These are phyloP conservation scores for Aphanomyces invadans DNA, from an alignment of 352 stramenopile genomes.

Conservation along the genomic window DNA sequence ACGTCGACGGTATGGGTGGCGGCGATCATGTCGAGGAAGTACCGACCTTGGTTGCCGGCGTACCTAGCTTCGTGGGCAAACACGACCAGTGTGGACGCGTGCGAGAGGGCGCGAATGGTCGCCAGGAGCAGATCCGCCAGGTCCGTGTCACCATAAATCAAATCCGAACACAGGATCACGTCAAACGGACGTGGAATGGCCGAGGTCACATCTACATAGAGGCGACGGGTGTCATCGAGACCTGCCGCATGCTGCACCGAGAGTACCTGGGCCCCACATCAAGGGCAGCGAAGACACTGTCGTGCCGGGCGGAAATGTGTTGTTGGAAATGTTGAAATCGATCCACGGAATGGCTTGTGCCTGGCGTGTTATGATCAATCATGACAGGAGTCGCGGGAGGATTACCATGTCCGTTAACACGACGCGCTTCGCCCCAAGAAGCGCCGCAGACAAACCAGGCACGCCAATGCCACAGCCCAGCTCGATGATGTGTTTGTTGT, in stretches of 20 bases:
- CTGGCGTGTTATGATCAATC: constrained; percentile 24
- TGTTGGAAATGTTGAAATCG: constrained; percentile 40
- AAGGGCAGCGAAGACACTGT: constrained; percentile 28
- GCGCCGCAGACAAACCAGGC: constrained; percentile 37
- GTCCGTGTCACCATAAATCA: constrained; percentile 44
- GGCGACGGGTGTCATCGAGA: neutral
- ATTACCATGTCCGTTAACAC: constrained; percentile 45
- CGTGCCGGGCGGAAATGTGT: constrained; percentile 28
- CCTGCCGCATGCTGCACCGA: neutral
- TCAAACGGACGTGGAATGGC: constrained; percentile 31
- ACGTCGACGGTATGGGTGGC: constrained; percentile 30
- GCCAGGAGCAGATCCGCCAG: constrained; percentile 38
- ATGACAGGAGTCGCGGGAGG: neutral
- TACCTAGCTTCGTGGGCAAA: constrained; percentile 49
- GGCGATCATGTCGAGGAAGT: constrained; percentile 36
- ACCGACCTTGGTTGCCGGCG: constrained; percentile 42
- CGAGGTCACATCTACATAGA: neutral
- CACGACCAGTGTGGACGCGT: constrained; percentile 35
- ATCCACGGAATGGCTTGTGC: constrained; percentile 42
- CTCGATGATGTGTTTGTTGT: constrained; percentile 44
- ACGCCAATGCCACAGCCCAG: constrained; percentile 52
- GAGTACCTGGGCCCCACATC: constrained; percentile 36
- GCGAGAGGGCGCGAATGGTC: constrained; percentile 35
- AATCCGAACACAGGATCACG: constrained; percentile 47
- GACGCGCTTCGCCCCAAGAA: constrained; percentile 37